Evolutionary conservation across 1,284 basidiomycete genomes (phyloP), one percentile per base, ranked within the genome.

Genomic region (Sphaerobolus stellatus): DNA sequence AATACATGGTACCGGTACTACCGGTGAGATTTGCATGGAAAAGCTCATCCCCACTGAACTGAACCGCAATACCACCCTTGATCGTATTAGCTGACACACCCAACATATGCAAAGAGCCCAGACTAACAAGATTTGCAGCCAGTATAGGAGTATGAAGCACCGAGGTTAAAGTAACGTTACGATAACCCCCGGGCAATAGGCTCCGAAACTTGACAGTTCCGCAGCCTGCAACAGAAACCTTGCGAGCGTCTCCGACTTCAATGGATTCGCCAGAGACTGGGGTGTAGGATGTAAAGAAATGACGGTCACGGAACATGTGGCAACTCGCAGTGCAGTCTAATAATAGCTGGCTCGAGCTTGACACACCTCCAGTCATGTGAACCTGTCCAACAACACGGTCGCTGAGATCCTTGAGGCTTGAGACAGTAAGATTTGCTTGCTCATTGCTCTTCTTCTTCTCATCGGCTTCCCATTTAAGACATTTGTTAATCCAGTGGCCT

Each of bases 401-500:
- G 28, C 45, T 25, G n/a, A 47, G 27, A 11, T 47, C 27, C n/a
- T n/a, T n/a, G 14, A 54, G 51, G 18, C 31, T 31, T n/a, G 36
- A 16, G 14, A 46, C 2, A 2, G 51, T 48, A 51, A 47, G 51
- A 28, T 56, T 56, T 18, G 55, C 50, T 4, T n/a, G 18, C n/a
- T 28, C 28, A 25, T 18, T 18, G 6, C 18, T 41, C 40, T 38
- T 54, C 29, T 14, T 41, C 36, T 48, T 49, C 20, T 56, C 40
- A 40, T 56, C 31, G n/a, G 33, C 41, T 28, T 38, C 27, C n/a
- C n/a, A n/a, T 14, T 41, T 24, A n/a, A 41, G 52, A 47, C 55
- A 56, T 22, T 38, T 29, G 25, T 36, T 56, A 13, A 41, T 44
- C 55, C 55, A 56, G 27, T 56, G 55, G 16, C 55, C 55, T 1